Percentiles rank a stretch among this genome's conserved stretches.
Evolutionary conservation across 164 flowering plant species (phyloP).

Genomic region (Paratinospora sagittata): DNA sequence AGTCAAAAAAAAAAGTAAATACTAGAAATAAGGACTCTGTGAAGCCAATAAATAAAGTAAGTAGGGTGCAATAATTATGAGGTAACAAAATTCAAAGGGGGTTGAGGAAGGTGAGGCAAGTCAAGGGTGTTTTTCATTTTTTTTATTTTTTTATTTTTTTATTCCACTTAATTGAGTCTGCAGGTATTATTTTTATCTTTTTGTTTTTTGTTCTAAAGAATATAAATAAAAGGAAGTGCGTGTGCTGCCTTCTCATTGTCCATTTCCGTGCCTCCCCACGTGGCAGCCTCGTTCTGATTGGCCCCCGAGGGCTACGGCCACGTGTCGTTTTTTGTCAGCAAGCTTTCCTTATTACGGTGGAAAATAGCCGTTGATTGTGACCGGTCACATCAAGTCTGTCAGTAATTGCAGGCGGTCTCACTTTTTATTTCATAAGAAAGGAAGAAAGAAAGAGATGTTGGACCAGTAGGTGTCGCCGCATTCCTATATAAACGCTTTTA

Average conservation of each 20-base stretch:
- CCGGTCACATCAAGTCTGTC: slow-evolving; percentile 36
- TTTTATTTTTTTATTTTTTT: background rate
- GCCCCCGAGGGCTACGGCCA: slow-evolving; percentile 19
- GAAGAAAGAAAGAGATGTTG: background rate
- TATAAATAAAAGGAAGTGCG: too few relatives aligned
- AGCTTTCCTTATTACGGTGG: background rate
- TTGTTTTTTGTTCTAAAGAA: too few relatives aligned
- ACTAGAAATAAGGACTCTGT: too few relatives aligned
- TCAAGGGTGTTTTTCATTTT: too few relatives aligned
- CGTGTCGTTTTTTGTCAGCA: slow-evolving; percentile 30
- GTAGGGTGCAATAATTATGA: too few relatives aligned
- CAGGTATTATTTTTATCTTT: background rate
- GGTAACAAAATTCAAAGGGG: too few relatives aligned
- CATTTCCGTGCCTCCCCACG: slow-evolving; percentile 29
- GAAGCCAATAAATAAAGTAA: too few relatives aligned
- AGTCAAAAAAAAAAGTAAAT: too few relatives aligned
- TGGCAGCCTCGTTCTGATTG: slow-evolving; percentile 34
- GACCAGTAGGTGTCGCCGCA: background rate
- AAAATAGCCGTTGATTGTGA: slow-evolving; percentile 35
- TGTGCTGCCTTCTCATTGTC: slow-evolving; percentile 22
- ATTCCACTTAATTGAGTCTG: background rate
- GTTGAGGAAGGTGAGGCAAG: too few relatives aligned
- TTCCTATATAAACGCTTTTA: background rate
- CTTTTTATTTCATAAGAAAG: slow-evolving; percentile 7
- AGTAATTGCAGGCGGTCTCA: slow-evolving; percentile 24